phyloP scores from a whole-genome alignment of 2,329 filamentous ascomycete species.

The Plenodomus lindquistii region DNA sequence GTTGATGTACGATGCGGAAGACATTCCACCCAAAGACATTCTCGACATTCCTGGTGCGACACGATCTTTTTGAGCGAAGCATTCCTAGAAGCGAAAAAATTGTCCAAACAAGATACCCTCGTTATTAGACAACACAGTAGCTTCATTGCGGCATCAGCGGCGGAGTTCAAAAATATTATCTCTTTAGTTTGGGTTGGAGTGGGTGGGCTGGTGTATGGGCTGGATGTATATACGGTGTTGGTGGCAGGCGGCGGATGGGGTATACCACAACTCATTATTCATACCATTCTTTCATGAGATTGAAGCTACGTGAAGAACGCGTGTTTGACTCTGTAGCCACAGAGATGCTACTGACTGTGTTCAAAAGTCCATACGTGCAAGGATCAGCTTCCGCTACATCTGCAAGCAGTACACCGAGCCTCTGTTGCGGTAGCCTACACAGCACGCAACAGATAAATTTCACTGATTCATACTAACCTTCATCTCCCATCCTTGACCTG shows the following conservation, averaged over 20 bases:
- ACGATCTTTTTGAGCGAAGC: background rate
- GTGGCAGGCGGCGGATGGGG: background rate
- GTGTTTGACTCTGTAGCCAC: background rate
- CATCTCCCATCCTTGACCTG: conserved; percentile 24
- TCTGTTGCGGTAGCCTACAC: no score
- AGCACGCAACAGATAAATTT: no score
- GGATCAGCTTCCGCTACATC: no score
- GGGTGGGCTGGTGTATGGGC: background rate
- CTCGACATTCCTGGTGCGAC: background rate
- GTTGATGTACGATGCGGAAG: background rate
- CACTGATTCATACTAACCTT: conserved; percentile 27
- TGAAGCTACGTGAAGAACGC: background rate
- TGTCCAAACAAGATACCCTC: background rate
- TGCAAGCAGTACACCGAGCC: no score
- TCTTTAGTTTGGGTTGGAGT: background rate
- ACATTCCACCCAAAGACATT: background rate
- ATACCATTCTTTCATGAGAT: background rate
- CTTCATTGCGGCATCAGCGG: background rate
- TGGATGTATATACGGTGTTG: background rate
- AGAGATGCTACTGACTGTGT: background rate
- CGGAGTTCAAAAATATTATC: background rate
- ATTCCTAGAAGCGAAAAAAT: background rate
- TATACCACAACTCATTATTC: background rate
- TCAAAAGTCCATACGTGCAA: no score
- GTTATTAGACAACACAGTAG: background rate